Conservation (phyloP, 2,329 filamentous ascomycete genomes). For the Mollisiaceae sp. region DNA sequence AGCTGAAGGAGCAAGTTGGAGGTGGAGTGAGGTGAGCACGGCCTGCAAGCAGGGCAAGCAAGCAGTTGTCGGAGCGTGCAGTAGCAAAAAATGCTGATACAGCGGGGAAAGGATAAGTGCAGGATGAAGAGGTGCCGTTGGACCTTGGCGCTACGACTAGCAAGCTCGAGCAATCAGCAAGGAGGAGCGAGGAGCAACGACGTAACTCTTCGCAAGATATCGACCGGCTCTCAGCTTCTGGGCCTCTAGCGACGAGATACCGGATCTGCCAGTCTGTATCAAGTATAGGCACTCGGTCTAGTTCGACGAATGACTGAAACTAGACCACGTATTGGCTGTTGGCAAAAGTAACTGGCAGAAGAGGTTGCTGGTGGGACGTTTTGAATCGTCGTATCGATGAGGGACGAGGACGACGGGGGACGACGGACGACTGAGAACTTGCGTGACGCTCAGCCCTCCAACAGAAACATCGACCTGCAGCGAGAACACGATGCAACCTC, state of each 20-base stretch:
- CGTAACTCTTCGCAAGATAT: neutral
- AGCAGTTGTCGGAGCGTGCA: constrained; percentile 20
- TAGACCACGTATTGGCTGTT: constrained; percentile 8
- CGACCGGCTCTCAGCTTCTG: constrained; percentile 6
- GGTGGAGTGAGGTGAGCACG: constrained; percentile 22
- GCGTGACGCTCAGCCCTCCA: constrained; percentile 13
- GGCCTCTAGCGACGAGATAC: constrained; percentile 10
- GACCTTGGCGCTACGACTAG: constrained; percentile 8
- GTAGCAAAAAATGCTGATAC: constrained; percentile 23
- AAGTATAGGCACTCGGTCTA: constrained; percentile 11
- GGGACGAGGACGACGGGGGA: neutral
- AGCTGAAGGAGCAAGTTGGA: neutral
- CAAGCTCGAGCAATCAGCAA: neutral
- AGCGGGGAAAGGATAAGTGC: constrained; percentile 22
- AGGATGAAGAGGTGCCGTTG: constrained; percentile 8
- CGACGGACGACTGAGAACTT: neutral
- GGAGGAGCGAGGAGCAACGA: constrained; percentile 6
- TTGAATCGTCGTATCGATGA: constrained; percentile 2
- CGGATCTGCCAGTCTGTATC: constrained; percentile 16
- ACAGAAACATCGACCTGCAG: neutral
- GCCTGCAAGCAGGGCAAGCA: constrained; percentile 10
- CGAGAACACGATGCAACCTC: neutral
- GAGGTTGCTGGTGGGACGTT: constrained; percentile 5
- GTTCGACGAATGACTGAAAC: constrained; percentile 12
- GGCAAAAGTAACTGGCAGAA: constrained; percentile 13